Base-by-base conservation (phyloP, 257 asterid species). In the Penstemon davidsonii region DNA sequence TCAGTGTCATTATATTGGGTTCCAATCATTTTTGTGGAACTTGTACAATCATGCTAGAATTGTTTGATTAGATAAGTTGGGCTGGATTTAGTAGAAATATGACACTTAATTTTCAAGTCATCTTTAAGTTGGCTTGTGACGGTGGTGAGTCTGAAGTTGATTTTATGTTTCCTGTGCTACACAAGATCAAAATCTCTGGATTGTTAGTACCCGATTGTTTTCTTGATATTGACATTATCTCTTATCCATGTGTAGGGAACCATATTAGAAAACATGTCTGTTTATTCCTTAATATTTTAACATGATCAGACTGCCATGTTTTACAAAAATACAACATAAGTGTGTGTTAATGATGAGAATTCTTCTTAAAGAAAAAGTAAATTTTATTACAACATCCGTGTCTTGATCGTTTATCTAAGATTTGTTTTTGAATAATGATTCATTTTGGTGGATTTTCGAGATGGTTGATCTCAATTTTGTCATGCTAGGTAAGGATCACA, bases 401-500 rank as follows among this genome's bases (percentile, higher is more conserved):
- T 25, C 33, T 25, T 25, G 33, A 25, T 25, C 33, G 33, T 1
- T 25, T 25, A 25, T 0, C 33, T 25, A 25, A 25, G 1, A 25
- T 25, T 25, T 25, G 33, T 25, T 25, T 25, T 25, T 25, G 33
- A 25, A 2, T 25, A 25, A 25, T 25, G 33, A 25, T 25, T 25
- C 33, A 25, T 25, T 25, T 25, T 25, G 33, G 33, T 25, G 33
- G 33, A 25, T 25, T 67, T 39, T 46, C 55, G 59, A 42, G 60
- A 50, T 61, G 46, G 56, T 69, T 64, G 38, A 67, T 71, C 44
- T 71, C 5, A 41, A 19, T 59, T 69, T 4, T 72, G 55, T 75
- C 25, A 59, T 72, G 72, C 64, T 78, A 91, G 96, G 79, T 46
- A 87, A 85, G 81, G 97, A 91, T 75, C 85, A 78, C 60, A 78